Conservation (phyloP, 805 yeast genomes). For the Yamadazyma philogaea region DNA sequence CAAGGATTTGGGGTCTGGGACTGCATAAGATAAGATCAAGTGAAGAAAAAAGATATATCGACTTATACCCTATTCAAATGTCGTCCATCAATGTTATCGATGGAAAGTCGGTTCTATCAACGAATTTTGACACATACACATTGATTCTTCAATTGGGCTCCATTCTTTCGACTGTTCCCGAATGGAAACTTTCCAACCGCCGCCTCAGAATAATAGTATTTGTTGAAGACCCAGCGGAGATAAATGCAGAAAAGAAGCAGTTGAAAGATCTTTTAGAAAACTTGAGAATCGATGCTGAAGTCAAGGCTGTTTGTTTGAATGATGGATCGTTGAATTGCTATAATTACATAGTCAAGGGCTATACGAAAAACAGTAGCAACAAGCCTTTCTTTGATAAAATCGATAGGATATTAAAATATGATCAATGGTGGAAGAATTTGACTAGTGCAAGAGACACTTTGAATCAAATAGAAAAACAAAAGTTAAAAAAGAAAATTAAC, state of each 20-base stretch:
- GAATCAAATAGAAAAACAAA: constrained; percentile 31
- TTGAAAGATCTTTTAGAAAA: constrained; percentile 62
- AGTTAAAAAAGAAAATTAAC: constrained; percentile 11
- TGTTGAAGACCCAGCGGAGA: constrained; percentile 73
- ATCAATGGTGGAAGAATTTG: constrained; percentile 84
- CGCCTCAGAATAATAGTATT: constrained; percentile 78
- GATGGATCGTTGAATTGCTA: constrained; percentile 58
- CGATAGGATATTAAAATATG: constrained; percentile 49
- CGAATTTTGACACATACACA: constrained; percentile 95
- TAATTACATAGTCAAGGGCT: constrained; percentile 75
- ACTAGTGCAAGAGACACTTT: constrained; percentile 51
- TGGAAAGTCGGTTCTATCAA: constrained; percentile 70
- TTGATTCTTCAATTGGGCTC: constrained; percentile 92
- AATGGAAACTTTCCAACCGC: constrained; percentile 76
- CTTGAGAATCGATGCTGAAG: constrained; percentile 80
- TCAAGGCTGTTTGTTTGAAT: constrained; percentile 69
- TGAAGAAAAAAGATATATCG: constrained; percentile 57
- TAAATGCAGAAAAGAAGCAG: constrained; percentile 64
- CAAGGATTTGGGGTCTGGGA: constrained; percentile 7
- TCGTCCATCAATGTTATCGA: constrained; percentile 71
- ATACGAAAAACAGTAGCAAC: constrained; percentile 30
- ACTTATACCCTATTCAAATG: constrained; percentile 96
- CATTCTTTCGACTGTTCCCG: constrained; percentile 86
- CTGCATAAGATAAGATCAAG: constrained; percentile 15
- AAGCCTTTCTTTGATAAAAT: constrained; percentile 40